Evolutionary conservation across 768 basidiomycete genomes (phyloP).

Genomic region (Lactifluus hygrophoroides): DNA sequence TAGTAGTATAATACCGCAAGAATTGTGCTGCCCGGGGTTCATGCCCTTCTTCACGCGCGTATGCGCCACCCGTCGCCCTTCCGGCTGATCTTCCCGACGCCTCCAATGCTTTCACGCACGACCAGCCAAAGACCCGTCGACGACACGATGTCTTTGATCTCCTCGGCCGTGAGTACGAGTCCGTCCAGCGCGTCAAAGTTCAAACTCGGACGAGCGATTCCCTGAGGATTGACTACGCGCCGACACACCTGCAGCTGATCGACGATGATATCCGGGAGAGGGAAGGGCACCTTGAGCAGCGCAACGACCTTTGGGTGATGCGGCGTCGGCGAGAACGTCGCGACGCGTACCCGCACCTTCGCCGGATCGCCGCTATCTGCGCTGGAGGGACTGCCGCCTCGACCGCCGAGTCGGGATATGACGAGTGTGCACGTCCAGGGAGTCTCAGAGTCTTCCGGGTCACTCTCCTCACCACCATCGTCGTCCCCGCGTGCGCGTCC

Average conservation of each 20-base stretch:
- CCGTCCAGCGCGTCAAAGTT: constrained; percentile 29
- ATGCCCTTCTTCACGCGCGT: constrained; percentile 39
- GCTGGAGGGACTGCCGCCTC: constrained; percentile 9
- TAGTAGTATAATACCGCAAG: neutral
- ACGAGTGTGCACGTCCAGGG: constrained; percentile 90
- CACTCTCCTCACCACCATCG: constrained; percentile 65
- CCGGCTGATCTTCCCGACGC: constrained; percentile 69
- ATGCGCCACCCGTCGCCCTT: constrained; percentile 79
- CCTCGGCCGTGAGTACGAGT: constrained; percentile 72
- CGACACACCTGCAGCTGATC: constrained; percentile 47
- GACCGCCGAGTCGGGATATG: constrained; percentile 37
- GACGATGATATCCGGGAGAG: constrained; percentile 74
- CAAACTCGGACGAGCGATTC: constrained; percentile 25
- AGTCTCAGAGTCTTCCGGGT: constrained; percentile 94
- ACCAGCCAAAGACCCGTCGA: constrained; percentile 87
- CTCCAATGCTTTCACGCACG: constrained; percentile 88
- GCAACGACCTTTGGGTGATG: constrained; percentile 95
- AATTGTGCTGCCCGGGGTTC: too few species aligned
- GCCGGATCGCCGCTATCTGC: neutral
- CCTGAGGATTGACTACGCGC: constrained; percentile 34
- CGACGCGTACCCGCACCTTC: constrained; percentile 57
- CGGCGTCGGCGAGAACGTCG: constrained; percentile 82
- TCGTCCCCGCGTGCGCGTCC: constrained; percentile 28
- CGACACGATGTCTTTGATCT: constrained; percentile 88
- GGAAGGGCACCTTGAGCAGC: constrained; percentile 85